phyloP scores from a whole-genome alignment of 2,329 filamentous ascomycete genomes.

The Colletotrichum sp. region DNA sequence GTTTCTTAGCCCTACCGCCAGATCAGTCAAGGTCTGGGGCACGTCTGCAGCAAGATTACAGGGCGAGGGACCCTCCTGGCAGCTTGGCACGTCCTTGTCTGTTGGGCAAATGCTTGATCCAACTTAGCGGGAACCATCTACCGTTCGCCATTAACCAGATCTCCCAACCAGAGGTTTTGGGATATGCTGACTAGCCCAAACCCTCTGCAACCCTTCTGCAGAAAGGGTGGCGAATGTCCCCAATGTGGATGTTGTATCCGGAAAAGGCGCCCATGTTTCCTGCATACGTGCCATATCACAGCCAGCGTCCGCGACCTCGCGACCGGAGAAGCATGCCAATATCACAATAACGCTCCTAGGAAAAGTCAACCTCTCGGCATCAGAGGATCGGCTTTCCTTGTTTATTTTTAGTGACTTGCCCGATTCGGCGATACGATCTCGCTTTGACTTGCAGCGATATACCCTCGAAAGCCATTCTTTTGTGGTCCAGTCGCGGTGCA shows the following conservation, averaged over 20 bases:
- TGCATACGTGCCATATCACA: not conserved
- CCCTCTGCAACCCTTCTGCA: not conserved
- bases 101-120: not conserved
- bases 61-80: not conserved
- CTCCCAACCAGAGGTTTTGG: not conserved
- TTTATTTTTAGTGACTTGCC: not conserved
- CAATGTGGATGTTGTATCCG: not conserved
- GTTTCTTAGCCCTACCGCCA: conserved; percentile 7
- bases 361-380: not conserved
- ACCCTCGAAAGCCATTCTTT: not conserved
- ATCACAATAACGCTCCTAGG: not conserved
- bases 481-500: not conserved
- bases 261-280: not conserved
- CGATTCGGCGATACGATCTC: not conserved
- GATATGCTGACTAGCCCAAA: not conserved
- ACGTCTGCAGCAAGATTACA: not conserved
- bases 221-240: not conserved
- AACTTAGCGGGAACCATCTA: not conserved
- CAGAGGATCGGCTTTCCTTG: not conserved
- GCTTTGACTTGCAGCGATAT: not conserved
- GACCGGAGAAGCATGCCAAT: not conserved
- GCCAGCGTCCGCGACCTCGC: not conserved
- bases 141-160: not conserved
- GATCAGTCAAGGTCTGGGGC: not conserved
- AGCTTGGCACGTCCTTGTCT: not conserved